These are phyloP conservation scores for Cyclocybe aegerita DNA, from an alignment of 768 basidiomycete genomes.

Conservation along the genomic window DNA sequence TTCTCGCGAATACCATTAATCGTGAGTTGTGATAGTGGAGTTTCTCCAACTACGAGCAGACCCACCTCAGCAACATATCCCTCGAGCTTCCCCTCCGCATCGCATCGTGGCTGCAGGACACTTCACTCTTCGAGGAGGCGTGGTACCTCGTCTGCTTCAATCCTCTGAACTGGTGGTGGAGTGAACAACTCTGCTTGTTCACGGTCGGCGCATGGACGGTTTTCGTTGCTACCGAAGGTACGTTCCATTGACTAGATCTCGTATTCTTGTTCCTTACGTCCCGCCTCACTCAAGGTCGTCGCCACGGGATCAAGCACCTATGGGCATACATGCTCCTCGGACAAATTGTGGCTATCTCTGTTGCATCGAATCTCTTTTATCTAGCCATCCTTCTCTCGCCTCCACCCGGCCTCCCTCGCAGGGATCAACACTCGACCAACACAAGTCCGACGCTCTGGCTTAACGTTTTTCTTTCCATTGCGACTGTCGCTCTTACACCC, in stretches of 20 bases:
- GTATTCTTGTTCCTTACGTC: background rate
- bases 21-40: constrained; percentile 41
- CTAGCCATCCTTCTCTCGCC: constrained; percentile 42
- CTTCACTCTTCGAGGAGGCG: constrained; percentile 62
- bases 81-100: constrained; percentile 30
- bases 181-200: constrained; percentile 60
- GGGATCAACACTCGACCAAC: constrained; percentile 1
- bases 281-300: constrained; percentile 24
- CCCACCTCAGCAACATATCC: background rate
- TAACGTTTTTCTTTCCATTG: constrained; percentile 44
- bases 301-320: constrained; percentile 41
- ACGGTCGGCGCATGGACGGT: constrained; percentile 58
- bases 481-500: constrained; percentile 44
- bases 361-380: constrained; percentile 65
- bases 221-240: constrained; percentile 53
- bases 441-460: constrained; percentile 32
- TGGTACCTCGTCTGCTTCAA: constrained; percentile 44
- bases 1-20: background rate
- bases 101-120: constrained; percentile 52
- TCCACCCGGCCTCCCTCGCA: constrained; percentile 16
- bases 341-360: constrained; percentile 69
- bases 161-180: constrained; percentile 67
- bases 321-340: constrained; percentile 77
- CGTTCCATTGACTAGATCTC: constrained; percentile 6
- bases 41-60: constrained; percentile 42